Base-by-base conservation (phyloP, 106 monocot genomes). In the Hemerocallis citrina region DNA sequence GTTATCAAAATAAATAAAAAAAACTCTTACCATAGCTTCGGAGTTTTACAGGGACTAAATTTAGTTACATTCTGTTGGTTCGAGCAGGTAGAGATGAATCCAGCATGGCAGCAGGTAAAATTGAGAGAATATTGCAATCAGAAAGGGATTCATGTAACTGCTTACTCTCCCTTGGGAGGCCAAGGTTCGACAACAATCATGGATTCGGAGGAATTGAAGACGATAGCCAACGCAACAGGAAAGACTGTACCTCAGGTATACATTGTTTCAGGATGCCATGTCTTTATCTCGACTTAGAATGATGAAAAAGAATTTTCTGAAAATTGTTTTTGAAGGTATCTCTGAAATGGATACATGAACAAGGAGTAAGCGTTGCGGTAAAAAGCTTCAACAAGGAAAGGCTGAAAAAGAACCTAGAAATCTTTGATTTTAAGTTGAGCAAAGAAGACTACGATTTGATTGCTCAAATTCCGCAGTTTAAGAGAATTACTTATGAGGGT, bases 11-110 rank as follows among this genome's bases (percentile, higher is more conserved):
- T n/a, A n/a, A n/a, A n/a, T n/a, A n/a, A n/a, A n/a, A n/a, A n/a
- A n/a, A n/a, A n/a, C n/a, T n/a, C n/a, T n/a, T n/a, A n/a, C n/a
- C n/a, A n/a, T n/a, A n/a, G n/a, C n/a, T n/a, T n/a, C n/a, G n/a
- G n/a, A n/a, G n/a, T n/a, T n/a, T n/a, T n/a, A n/a, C n/a, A n/a
- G n/a, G n/a, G n/a, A n/a, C n/a, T n/a, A n/a, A n/a, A n/a, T n/a
- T n/a, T n/a, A n/a, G n/a, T n/a, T n/a, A n/a, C n/a, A n/a, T n/a
- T n/a, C n/a, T n/a, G n/a, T n/a, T n/a, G n/a, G n/a, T n/a, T n/a
- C n/a, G n/a, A 11, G 44, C 23, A 84, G 84, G 76, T 79, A 60
- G 85, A 77, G 62, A 76, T 85, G 73, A 61, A 80, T 52, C 51
- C 59, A 20, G 0, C 54, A 14, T 85, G 85, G 80, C 80, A 85